A percentile compares a stretch with the other conserved stretches of the same genome.
Evolutionary conservation across 306 rosid species (phyloP).

Genomic region (Fragaria vesca): DNA sequence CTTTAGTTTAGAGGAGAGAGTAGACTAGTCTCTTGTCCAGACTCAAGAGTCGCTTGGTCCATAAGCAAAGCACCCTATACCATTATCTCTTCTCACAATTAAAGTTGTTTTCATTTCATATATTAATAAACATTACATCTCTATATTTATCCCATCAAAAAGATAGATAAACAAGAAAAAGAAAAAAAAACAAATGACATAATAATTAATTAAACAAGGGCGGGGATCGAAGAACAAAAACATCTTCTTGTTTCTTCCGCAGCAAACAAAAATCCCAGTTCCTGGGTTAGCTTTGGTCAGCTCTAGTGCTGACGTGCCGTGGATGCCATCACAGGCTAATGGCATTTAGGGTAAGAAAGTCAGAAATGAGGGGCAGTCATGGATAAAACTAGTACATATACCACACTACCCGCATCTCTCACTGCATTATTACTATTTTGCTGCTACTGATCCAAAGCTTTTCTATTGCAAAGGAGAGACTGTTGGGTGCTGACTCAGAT

Average conservation of each 20-base stretch:
- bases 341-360: neutral
- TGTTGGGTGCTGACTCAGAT: constrained; percentile 13
- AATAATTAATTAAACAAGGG: neutral
- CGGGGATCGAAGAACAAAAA: neutral
- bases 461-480: neutral
- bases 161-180: neutral
- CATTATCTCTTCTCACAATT: neutral
- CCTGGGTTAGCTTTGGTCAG: neutral
- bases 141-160: no score
- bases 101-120: constrained; percentile 7
- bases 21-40: neutral
- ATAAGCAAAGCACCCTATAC: constrained; percentile 39
- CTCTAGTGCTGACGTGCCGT: neutral
- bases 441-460: neutral
- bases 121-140: no score
- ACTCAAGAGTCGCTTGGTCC: constrained; percentile 35
- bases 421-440: neutral
- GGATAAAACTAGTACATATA: constrained; percentile 1
- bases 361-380: neutral
- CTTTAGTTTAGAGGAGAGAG: neutral
- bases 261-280: neutral
- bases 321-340: neutral
- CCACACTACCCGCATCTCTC: no score
- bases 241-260: neutral
- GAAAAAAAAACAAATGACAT: neutral